Conservation (phyloP, 371 early-diverging fungal species). For the Haplosporangium sp. region DNA sequence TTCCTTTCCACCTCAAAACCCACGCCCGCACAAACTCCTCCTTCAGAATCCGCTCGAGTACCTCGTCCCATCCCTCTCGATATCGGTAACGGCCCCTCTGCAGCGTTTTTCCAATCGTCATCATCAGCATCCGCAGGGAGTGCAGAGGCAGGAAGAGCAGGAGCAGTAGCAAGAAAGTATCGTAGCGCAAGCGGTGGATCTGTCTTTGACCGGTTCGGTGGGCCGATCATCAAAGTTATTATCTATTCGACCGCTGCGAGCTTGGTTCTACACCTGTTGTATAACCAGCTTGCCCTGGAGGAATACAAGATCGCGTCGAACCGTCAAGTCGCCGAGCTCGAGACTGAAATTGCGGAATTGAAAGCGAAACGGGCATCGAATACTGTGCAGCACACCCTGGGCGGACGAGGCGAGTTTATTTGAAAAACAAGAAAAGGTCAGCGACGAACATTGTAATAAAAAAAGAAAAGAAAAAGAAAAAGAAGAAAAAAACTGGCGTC, state of each 20-base stretch:
- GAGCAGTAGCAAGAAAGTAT: constrained; percentile 3
- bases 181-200: constrained; percentile 18
- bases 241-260: constrained; percentile 35
- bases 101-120: constrained; percentile 11
- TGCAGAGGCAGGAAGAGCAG: background rate
- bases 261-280: constrained; percentile 29
- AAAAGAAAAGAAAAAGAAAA: too few relatives aligned
- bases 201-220: constrained; percentile 29
- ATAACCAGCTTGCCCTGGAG: constrained; percentile 39
- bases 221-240: constrained; percentile 36
- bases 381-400: constrained; percentile 31
- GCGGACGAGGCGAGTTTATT: constrained; percentile 54
- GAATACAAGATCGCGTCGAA: constrained; percentile 42
- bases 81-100: constrained; percentile 36
- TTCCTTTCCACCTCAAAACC: constrained; percentile 25
- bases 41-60: constrained; percentile 20
- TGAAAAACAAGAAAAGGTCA: constrained; percentile 1
- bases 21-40: background rate
- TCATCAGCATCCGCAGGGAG: constrained; percentile 1
- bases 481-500: too few relatives aligned
- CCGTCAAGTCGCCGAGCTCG: constrained; percentile 34
- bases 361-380: constrained; percentile 9
- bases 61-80: constrained; percentile 54
- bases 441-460: background rate
- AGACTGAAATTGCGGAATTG: constrained; percentile 33